These are phyloP conservation scores for Reticulascus tulasneorum DNA, from an alignment of 2,329 filamentous ascomycete genomes.

Conservation along the genomic window DNA sequence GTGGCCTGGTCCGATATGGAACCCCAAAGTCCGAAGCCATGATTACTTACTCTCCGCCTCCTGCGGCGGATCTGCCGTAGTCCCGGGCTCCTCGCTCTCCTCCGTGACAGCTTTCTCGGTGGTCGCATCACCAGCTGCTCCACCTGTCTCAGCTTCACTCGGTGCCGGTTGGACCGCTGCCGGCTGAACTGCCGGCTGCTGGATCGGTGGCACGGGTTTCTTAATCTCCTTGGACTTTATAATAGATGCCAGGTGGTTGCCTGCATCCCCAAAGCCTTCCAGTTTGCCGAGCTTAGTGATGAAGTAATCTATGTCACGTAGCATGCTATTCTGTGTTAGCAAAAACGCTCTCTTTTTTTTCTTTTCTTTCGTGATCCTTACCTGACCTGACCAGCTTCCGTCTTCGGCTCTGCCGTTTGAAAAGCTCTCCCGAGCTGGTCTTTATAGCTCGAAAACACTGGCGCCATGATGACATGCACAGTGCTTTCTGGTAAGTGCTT, in stretches of 20 bases:
- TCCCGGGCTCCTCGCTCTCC: no score
- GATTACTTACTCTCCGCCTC: no score
- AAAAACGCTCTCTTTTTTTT: background rate
- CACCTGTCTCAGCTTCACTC: no score
- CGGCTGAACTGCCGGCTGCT: conserved; percentile 4
- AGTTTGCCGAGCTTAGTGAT: conserved; percentile 68
- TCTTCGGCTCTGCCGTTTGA: conserved; percentile 60
- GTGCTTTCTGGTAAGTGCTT: conserved; percentile 76
- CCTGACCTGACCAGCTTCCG: conserved; percentile 66
- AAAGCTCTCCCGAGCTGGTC: conserved; percentile 74
- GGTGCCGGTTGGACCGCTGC: no score
- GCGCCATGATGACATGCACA: conserved; percentile 77
- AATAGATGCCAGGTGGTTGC: conserved; percentile 63
- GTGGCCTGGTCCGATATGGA: no score
- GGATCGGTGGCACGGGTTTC: conserved; percentile 14
- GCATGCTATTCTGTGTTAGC: conserved; percentile 53
- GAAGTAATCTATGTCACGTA: conserved; percentile 72
- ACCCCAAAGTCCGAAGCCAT: no score
- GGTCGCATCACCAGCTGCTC: no score
- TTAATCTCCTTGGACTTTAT: conserved; percentile 55
- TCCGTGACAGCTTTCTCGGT: no score
- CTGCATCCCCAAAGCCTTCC: conserved; percentile 72
- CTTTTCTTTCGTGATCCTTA: conserved; percentile 35
- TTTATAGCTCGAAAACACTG: conserved; percentile 78
- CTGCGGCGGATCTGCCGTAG: no score